phyloP scores from a whole-genome alignment of 495 filamentous ascomycete species.

The Neurospora intermedia region DNA sequence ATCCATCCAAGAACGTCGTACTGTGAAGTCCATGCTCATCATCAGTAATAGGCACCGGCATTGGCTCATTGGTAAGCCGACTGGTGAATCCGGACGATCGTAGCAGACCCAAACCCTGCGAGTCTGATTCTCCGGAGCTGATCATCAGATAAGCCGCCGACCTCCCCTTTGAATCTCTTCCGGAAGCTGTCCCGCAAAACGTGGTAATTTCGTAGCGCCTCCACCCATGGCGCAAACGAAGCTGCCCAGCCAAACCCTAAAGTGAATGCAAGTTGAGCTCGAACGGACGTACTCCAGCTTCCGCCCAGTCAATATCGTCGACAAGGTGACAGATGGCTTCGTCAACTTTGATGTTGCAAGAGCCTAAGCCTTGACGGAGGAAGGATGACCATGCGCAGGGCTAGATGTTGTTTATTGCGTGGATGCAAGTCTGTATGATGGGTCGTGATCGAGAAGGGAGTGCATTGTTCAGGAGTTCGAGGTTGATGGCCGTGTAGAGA shows the following conservation, averaged over 20 bases:
- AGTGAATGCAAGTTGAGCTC: too few species aligned
- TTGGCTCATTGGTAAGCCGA: constrained; percentile 26
- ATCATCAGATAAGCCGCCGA: too few species aligned
- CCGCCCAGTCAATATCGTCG: constrained; percentile 22
- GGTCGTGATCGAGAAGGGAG: constrained; percentile 28
- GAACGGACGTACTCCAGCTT: constrained; percentile 27
- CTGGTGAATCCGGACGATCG: too few species aligned
- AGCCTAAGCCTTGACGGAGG: constrained; percentile 27
- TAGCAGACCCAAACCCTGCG: too few species aligned
- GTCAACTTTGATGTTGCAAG: constrained; percentile 31
- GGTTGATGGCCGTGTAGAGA: constrained; percentile 6
- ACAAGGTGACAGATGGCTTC: constrained; percentile 23
- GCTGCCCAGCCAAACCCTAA: too few species aligned
- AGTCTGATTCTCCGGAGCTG: too few species aligned
- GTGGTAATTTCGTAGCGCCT: too few species aligned
- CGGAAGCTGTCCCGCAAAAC: too few species aligned
- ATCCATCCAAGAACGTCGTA: constrained; percentile 28
- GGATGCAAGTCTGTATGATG: constrained; percentile 21
- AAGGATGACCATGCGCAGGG: constrained; percentile 34
- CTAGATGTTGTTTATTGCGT: constrained; percentile 23
- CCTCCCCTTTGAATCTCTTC: too few species aligned
- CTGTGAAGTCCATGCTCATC: constrained; percentile 30
- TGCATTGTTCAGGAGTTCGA: constrained; percentile 18
- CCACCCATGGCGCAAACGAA: too few species aligned
- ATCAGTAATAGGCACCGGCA: constrained; percentile 26